Evolutionary conservation across 257 asterid genomes (phyloP).

Genomic region (Penstemon barbatus): DNA sequence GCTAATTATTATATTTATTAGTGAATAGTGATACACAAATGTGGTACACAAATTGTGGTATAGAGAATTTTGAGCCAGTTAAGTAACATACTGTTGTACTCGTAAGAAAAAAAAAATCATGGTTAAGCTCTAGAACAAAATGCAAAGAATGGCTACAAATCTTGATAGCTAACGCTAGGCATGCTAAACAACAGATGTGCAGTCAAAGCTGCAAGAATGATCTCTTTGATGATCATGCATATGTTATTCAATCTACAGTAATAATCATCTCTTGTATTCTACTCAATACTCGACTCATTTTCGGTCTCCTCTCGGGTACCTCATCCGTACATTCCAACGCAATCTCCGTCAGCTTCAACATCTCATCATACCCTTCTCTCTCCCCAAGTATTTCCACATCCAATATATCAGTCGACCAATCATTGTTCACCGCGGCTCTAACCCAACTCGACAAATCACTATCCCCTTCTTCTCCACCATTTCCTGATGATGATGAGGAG

Average conservation of each 20-base stretch:
- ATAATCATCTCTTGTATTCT: constrained; percentile 36
- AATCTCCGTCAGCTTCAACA: constrained; percentile 63
- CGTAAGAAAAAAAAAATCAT: too few relatives aligned
- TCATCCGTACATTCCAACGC: constrained; percentile 63
- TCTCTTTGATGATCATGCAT: background rate
- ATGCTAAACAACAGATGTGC: too few relatives aligned
- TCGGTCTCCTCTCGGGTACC: constrained; percentile 52
- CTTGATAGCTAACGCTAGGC: too few relatives aligned
- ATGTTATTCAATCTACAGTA: background rate
- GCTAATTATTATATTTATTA: too few relatives aligned
- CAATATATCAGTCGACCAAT: constrained; percentile 76
- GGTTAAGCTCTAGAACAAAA: too few relatives aligned
- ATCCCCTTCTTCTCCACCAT: constrained; percentile 7
- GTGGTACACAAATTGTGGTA: too few relatives aligned
- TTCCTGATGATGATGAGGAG: background rate
- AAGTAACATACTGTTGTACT: too few relatives aligned
- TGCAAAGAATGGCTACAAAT: too few relatives aligned
- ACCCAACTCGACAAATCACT: constrained; percentile 68
- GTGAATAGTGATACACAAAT: too few relatives aligned
- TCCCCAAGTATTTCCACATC: constrained; percentile 63
- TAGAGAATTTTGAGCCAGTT: too few relatives aligned
- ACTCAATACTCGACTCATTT: constrained; percentile 43
- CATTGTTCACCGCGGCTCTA: constrained; percentile 42
- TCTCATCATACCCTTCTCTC: constrained; percentile 56
- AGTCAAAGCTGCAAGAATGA: too few relatives aligned